Conservation (phyloP, 2,329 filamentous ascomycete species). For the Aureobasidium sp. region DNA sequence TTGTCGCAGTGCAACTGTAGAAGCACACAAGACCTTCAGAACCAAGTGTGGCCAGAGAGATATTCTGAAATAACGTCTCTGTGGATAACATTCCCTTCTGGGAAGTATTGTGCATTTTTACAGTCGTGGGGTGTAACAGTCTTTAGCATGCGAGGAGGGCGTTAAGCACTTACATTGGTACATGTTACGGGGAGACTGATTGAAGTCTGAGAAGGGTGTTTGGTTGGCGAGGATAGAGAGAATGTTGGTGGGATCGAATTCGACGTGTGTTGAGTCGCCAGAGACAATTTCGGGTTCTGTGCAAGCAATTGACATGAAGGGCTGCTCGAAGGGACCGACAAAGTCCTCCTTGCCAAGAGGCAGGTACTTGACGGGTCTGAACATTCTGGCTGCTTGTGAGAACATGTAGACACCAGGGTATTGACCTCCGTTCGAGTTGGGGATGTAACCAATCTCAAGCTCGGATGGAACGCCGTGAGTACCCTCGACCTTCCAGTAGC, state of each 20-base stretch:
- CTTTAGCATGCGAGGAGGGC: too few relatives aligned
- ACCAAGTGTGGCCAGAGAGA: too few relatives aligned
- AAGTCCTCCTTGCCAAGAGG: conserved; percentile 77
- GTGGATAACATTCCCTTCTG: too few relatives aligned
- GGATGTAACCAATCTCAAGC: conserved; percentile 87
- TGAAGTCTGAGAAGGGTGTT: conserved; percentile 98
- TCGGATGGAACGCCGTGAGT: conserved; percentile 69
- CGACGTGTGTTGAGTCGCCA: conserved; percentile 87
- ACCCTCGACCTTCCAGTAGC: conserved; percentile 93
- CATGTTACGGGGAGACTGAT: conserved; percentile 98
- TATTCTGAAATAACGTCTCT: too few relatives aligned
- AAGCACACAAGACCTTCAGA: too few relatives aligned
- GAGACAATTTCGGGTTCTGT: conserved; percentile 78
- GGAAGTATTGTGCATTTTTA: too few relatives aligned
- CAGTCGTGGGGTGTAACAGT: too few relatives aligned
- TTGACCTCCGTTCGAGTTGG: conserved; percentile 79
- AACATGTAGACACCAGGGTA: conserved; percentile 95
- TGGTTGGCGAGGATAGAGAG: conserved; percentile 96
- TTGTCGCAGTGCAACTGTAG: too few relatives aligned
- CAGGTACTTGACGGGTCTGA: conserved; percentile 85
- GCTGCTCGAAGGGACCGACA: conserved; percentile 89
- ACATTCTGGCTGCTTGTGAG: conserved; percentile 75
- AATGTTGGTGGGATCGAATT: conserved; percentile 91
- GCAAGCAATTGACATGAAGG: conserved; percentile 95
- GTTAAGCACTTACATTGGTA: conserved; percentile 43